These are phyloP conservation scores for Starmerella vaccinii DNA, from an alignment of 805 yeast species.

Conservation along the genomic window DNA sequence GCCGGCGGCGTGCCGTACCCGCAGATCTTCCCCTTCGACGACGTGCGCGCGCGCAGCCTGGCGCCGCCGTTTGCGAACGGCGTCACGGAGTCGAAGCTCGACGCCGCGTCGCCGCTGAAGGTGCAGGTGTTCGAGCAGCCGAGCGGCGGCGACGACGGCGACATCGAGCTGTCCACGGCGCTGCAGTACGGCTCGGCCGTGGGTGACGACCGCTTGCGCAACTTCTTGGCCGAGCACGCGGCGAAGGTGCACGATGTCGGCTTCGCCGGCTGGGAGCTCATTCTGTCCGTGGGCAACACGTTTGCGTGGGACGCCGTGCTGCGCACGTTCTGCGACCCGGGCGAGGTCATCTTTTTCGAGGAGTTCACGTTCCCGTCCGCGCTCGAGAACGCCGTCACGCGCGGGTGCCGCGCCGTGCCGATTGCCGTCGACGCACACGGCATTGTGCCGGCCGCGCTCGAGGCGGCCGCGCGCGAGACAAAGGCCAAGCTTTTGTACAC, in stretches of 20 bases:
- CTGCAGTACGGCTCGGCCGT: slow-evolving; percentile 83
- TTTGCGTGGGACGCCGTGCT: slow-evolving; percentile 76
- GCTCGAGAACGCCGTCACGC: slow-evolving; percentile 66
- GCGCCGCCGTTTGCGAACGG: slow-evolving; percentile 72
- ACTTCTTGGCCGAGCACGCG: slow-evolving; percentile 64
- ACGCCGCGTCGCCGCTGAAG: slow-evolving; percentile 26
- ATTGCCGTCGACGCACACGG: slow-evolving; percentile 73
- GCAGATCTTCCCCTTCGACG: slow-evolving; percentile 85
- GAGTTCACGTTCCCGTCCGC: slow-evolving; percentile 78
- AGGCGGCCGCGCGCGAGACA: slow-evolving; percentile 41
- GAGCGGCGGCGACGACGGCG: slow-evolving; percentile 30
- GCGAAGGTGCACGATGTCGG: slow-evolving; percentile 36
- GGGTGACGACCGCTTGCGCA: slow-evolving; percentile 64
- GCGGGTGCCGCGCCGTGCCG: slow-evolving; percentile 59
- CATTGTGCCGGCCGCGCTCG: slow-evolving; percentile 62
- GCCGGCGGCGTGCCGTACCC: slow-evolving; percentile 94
- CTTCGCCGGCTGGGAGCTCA: slow-evolving; percentile 61
- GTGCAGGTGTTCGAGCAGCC: slow-evolving; percentile 34
- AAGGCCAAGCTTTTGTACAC: slow-evolving; percentile 78
- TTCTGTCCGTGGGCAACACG: slow-evolving; percentile 77
- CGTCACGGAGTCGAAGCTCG: slow-evolving; percentile 33
- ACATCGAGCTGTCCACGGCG: slow-evolving; percentile 67
- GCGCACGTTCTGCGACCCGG: slow-evolving; percentile 65
- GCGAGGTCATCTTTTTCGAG: slow-evolving; percentile 77
- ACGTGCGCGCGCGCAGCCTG: slow-evolving; percentile 50